These are phyloP conservation scores for Torulaspora gathmanii DNA, from an alignment of 805 yeast genomes.

Conservation along the genomic window DNA sequence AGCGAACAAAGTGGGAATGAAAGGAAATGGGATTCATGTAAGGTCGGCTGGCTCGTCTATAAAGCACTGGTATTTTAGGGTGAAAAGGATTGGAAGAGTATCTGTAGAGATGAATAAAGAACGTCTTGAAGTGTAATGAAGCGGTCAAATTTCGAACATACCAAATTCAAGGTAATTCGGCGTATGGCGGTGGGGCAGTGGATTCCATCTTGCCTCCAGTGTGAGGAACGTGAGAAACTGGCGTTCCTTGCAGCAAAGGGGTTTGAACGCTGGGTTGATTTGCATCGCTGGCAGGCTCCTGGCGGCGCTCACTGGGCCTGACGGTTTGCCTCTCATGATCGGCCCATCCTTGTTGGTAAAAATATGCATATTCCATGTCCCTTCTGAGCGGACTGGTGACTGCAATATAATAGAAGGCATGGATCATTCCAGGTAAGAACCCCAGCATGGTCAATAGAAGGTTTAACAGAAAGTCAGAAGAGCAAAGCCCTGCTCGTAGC, in stretches of 20 bases:
- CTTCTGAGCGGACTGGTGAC: conserved; percentile 31
- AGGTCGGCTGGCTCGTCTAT: not conserved
- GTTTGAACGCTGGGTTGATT: conserved; percentile 9
- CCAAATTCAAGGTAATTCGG: conserved; percentile 12
- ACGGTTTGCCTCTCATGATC: conserved; percentile 26
- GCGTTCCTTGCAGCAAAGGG: conserved; percentile 8
- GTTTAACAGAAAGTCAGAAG: conserved; percentile 54
- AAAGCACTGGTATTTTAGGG: not conserved
- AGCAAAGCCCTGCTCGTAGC: conserved; percentile 57
- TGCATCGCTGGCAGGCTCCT: not conserved
- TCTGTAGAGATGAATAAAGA: not conserved
- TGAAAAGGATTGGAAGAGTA: not conserved
- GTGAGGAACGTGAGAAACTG: conserved; percentile 3
- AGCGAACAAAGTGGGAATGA: conserved; percentile 12
- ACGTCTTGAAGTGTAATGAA: not conserved
- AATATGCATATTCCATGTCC: conserved; percentile 22
- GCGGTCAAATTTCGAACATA: too few relatives aligned
- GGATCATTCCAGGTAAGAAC: conserved; percentile 69
- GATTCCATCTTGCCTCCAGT: conserved; percentile 7
- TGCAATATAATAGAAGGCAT: conserved; percentile 51
- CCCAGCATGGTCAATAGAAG: conserved; percentile 65
- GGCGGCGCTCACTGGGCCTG: not conserved
- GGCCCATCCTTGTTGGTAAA: conserved; percentile 34
- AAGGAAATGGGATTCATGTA: not conserved
- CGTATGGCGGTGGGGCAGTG: conserved; percentile 15